Conservation (phyloP, 2,329 filamentous ascomycete genomes). For the Pseudogymnoascus sp. region DNA sequence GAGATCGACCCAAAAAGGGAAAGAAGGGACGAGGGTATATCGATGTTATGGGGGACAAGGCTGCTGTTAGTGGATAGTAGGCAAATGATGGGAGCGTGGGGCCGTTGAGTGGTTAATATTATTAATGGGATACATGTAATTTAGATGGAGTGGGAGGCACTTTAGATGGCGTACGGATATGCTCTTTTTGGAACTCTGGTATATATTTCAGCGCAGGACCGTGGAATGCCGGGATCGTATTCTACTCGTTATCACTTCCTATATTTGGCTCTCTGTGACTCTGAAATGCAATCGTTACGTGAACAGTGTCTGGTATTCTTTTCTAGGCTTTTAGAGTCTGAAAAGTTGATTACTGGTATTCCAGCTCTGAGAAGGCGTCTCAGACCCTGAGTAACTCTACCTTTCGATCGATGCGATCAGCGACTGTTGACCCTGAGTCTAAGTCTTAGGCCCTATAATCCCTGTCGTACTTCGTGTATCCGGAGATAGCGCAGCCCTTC, state of each 20-base stretch:
- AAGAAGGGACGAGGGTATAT: slow-evolving; percentile 87
- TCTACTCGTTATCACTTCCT: neutral
- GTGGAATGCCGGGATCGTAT: slow-evolving; percentile 2
- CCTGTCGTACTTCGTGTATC: neutral
- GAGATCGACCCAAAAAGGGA: slow-evolving; percentile 53
- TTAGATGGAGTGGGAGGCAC: slow-evolving; percentile 1
- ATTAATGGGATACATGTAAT: slow-evolving; percentile 5
- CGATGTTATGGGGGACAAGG: slow-evolving; percentile 69
- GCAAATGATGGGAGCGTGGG: neutral
- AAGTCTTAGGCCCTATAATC: neutral
- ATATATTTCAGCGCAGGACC: slow-evolving; percentile 3
- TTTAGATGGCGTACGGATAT: slow-evolving; percentile 4
- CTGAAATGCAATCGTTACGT: neutral
- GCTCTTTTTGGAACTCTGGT: neutral
- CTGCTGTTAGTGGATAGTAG: neutral
- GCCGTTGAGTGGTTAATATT: neutral
- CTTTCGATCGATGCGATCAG: neutral
- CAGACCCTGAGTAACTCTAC: neutral
- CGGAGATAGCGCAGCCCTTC: neutral
- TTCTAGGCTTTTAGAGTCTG: neutral
- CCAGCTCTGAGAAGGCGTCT: neutral
- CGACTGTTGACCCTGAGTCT: neutral
- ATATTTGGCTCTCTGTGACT: neutral
- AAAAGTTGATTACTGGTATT: neutral
- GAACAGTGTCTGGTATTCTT: neutral